These are phyloP conservation scores for Pseudotsuga menziesii DNA, from an alignment of 75 land plant species.

Conservation along the genomic window DNA sequence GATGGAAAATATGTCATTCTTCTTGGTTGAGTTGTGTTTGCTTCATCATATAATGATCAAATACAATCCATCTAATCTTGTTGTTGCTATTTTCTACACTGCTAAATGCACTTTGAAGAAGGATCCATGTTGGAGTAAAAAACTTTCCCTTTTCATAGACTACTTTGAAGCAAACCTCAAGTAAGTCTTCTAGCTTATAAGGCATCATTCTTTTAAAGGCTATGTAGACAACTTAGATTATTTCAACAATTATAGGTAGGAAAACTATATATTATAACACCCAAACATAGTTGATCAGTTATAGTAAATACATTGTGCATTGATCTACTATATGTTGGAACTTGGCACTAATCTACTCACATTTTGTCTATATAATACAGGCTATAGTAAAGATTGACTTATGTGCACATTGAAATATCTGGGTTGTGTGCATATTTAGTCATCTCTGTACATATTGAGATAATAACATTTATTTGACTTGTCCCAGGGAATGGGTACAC, in stretches of 20 bases:
- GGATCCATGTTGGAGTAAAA: conserved; percentile 64
- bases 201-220: background rate
- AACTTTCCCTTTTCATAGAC: conserved; percentile 68
- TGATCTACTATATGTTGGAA: too few relatives aligned
- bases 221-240: too few relatives aligned
- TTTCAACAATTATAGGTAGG: too few relatives aligned
- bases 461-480: too few relatives aligned
- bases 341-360: too few relatives aligned
- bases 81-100: conserved; percentile 83
- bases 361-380: too few relatives aligned
- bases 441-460: too few relatives aligned
- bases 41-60: conserved; percentile 58
- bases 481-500: background rate
- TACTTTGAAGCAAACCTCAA: conserved; percentile 64
- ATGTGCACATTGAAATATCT: too few relatives aligned
- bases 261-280: too few relatives aligned
- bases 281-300: background rate
- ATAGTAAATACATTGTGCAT: too few relatives aligned
- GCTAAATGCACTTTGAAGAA: conserved; percentile 62
- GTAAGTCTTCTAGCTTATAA: conserved; percentile 26
- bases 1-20: conserved; percentile 67
- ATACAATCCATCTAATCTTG: conserved; percentile 63
- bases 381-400: too few relatives aligned
- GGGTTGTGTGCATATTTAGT: too few relatives aligned
- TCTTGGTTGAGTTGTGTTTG: conserved; percentile 69